phyloP scores from a whole-genome alignment of 768 basidiomycete species.

The Cubamyces lactineus region DNA sequence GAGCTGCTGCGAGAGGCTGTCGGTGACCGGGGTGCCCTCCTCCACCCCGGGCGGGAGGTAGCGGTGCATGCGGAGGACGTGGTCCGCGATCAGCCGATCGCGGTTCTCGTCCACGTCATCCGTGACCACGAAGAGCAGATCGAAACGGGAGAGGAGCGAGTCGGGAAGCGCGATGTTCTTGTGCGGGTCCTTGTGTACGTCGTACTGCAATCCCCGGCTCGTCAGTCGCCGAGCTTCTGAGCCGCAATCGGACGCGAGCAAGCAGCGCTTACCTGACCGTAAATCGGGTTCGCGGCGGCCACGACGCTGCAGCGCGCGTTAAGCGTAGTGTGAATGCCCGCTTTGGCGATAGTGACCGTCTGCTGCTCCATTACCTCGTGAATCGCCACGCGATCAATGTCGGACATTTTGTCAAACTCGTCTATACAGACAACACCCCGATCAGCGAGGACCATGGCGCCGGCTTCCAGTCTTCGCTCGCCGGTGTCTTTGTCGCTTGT shows the following conservation, averaged over 20 bases:
- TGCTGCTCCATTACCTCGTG: conserved; percentile 99
- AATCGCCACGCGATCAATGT: conserved; percentile 97
- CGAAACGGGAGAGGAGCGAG: conserved; percentile 97
- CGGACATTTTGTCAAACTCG: conserved; percentile 99
- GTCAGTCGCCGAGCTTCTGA: conserved; percentile 15
- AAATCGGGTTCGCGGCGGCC: conserved; percentile 98
- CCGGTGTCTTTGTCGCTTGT: conserved; percentile 98
- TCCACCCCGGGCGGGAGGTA: conserved; percentile 96
- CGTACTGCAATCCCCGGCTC: conserved; percentile 64
- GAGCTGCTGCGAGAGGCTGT: conserved; percentile 86
- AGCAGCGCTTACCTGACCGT: conserved; percentile 73
- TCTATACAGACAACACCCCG: conserved; percentile 99
- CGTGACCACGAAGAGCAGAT: conserved; percentile 95
- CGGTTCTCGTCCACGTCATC: conserved; percentile 96
- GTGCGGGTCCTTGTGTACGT: conserved; percentile 99
- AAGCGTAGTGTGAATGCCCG: conserved; percentile 96
- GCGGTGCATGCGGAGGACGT: conserved; percentile 95
- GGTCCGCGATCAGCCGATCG: conserved; percentile 94
- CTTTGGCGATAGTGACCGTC: conserved; percentile 98
- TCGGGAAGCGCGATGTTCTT: conserved; percentile 98
- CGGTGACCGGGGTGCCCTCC: conserved; percentile 90
- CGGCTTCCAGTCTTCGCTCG: conserved; percentile 94
- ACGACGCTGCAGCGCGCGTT: conserved; percentile 98
- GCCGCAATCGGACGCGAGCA: not conserved
- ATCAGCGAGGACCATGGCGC: conserved; percentile 99